Evolutionary conservation across 2,329 filamentous ascomycete species (phyloP).

Genomic region (Epichloe brachyelytri): DNA sequence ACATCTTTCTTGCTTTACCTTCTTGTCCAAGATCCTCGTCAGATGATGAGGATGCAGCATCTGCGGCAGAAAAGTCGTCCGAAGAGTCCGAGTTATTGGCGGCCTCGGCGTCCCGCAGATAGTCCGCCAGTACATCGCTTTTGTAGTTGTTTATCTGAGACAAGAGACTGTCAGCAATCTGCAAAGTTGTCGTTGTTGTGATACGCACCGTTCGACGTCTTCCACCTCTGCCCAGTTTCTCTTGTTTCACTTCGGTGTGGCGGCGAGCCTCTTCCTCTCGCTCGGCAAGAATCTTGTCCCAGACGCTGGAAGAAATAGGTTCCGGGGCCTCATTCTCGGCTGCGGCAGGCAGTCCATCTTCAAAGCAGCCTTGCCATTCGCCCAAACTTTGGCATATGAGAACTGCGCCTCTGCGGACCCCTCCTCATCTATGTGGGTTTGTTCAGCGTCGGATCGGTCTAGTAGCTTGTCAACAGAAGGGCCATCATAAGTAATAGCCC

Average conservation of each 20-base stretch:
- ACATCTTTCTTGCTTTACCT: slow-evolving; percentile 23
- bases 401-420: slow-evolving; percentile 65
- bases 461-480: slow-evolving; percentile 78
- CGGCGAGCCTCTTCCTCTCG: slow-evolving; percentile 67
- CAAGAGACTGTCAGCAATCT: background rate
- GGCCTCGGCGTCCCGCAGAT: slow-evolving; percentile 14
- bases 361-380: slow-evolving; percentile 60
- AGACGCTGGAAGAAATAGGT: slow-evolving; percentile 55
- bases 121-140: slow-evolving; percentile 11
- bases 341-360: slow-evolving; percentile 43
- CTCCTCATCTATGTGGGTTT: slow-evolving; percentile 51
- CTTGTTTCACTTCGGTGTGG: slow-evolving; percentile 52
- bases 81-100: slow-evolving; percentile 19
- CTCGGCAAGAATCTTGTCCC: slow-evolving; percentile 81
- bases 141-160: slow-evolving; percentile 24
- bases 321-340: slow-evolving; percentile 38
- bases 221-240: slow-evolving; percentile 77
- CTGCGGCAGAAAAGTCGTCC: slow-evolving; percentile 21
- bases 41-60: slow-evolving; percentile 16
- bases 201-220: slow-evolving; percentile 42
- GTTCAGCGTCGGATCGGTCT: slow-evolving; percentile 73
- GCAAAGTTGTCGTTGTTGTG: background rate
- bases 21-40: slow-evolving; percentile 15
- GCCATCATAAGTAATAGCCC: slow-evolving; percentile 69
- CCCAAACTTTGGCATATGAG: slow-evolving; percentile 84